Evolutionary conservation across 495 filamentous ascomycete species (phyloP).

Genomic region (Evansstolkia leycettana): DNA sequence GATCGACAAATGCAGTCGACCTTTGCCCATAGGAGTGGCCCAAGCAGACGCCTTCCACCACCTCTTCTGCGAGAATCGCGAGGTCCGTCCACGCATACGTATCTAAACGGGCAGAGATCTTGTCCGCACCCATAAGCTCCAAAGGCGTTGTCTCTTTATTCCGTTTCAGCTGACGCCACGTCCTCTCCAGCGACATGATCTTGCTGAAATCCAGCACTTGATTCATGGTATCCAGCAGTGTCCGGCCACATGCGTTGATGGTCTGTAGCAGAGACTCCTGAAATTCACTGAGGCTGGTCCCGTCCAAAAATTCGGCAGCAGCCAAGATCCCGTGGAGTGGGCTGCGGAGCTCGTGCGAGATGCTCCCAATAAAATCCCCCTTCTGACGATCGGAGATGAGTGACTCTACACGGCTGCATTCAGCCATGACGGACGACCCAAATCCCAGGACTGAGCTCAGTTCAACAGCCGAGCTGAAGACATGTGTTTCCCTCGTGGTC

Average conservation of each 20-base stretch:
- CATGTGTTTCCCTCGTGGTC: constrained; percentile 33
- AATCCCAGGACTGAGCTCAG: constrained; percentile 47
- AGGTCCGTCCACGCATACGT: constrained; percentile 33
- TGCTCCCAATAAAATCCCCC: constrained; percentile 63
- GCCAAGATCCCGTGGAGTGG: constrained; percentile 69
- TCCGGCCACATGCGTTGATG: constrained; percentile 62
- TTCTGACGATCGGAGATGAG: constrained; percentile 51
- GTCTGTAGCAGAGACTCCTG: constrained; percentile 59
- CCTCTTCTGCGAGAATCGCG: constrained; percentile 33
- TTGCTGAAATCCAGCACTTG: constrained; percentile 66
- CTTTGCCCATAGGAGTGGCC: constrained; percentile 34
- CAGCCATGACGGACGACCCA: constrained; percentile 55
- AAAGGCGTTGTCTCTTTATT: constrained; percentile 13
- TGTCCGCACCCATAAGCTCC: constrained; percentile 20
- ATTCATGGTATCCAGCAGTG: constrained; percentile 67
- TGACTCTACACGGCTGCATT: constrained; percentile 49
- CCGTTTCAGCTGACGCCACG: constrained; percentile 26
- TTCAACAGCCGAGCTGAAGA: constrained; percentile 30
- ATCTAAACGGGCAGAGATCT: constrained; percentile 28
- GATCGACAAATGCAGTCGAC: constrained; percentile 15
- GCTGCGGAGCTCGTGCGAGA: constrained; percentile 69
- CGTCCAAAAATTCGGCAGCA: constrained; percentile 51
- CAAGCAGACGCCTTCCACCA: constrained; percentile 39
- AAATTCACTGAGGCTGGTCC: constrained; percentile 35
- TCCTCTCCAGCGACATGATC: constrained; percentile 44